Evolutionary conservation across 2,329 filamentous ascomycete genomes (phyloP).

Genomic region (Sarocladium brachiariae): DNA sequence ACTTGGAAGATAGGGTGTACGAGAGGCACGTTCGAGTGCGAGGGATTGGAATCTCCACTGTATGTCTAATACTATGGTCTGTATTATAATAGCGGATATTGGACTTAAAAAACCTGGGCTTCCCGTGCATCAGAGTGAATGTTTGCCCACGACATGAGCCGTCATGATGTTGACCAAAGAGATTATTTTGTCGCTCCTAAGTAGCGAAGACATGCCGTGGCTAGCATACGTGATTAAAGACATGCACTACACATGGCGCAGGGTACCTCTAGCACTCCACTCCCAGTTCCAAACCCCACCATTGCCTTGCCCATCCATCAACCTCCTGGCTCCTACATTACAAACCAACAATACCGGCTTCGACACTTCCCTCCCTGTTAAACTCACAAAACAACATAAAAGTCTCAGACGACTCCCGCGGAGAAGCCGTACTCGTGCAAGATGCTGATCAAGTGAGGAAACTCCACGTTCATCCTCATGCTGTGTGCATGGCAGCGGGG

Average conservation of each 20-base stretch:
- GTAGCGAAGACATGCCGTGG: neutral
- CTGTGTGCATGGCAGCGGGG: too few relatives aligned
- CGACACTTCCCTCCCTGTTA: neutral
- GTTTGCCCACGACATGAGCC: too few relatives aligned
- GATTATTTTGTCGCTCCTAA: too few relatives aligned
- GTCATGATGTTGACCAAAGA: too few relatives aligned
- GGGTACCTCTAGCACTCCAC: neutral
- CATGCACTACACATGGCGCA: neutral
- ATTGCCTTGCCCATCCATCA: neutral
- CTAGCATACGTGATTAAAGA: neutral
- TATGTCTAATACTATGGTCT: conserved; percentile 23
- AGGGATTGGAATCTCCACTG: conserved; percentile 27
- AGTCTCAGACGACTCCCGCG: conserved; percentile 9
- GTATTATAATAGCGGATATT: conserved; percentile 11
- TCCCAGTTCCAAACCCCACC: neutral
- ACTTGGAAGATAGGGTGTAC: neutral
- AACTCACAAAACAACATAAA: conserved; percentile 8
- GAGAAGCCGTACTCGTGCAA: conserved; percentile 8
- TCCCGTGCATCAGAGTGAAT: neutral
- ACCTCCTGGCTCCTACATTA: neutral
- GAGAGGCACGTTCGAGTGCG: neutral
- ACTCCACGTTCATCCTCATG: too few relatives aligned
- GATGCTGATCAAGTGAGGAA: conserved; percentile 46
- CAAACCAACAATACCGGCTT: neutral
- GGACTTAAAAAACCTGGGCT: conserved; percentile 9